A percentile compares a stretch with the other conserved stretches of the same genome.
Conservation (phyloP, 23 red algal species). For the Cyanidiococcus yangmingshanensis region DNA sequence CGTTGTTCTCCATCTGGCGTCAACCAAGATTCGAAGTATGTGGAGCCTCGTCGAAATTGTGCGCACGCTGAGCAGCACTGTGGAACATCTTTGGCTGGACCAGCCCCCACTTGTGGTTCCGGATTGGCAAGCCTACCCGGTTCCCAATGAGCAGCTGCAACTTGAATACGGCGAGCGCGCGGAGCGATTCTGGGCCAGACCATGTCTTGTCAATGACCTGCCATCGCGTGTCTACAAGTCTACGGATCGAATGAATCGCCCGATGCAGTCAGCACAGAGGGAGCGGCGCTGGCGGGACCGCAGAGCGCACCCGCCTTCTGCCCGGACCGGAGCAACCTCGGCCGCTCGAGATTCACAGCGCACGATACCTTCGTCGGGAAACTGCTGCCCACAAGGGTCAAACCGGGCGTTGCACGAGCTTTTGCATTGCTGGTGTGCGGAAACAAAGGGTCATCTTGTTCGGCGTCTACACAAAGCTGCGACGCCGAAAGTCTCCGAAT, state of each 20-base stretch:
- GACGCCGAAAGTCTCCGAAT: neutral
- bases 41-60: constrained; percentile 1
- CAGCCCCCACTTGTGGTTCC: neutral
- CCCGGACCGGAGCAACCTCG: too few relatives aligned
- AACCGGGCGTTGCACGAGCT: too few relatives aligned
- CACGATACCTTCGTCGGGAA: too few relatives aligned
- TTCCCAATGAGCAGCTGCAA: neutral
- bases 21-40: neutral
- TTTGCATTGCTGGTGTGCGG: neutral
- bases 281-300: too few relatives aligned
- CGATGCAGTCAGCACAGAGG: too few relatives aligned
- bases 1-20: neutral
- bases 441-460: neutral
- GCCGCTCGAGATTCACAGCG: too few relatives aligned
- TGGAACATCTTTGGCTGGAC: neutral
- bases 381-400: too few relatives aligned
- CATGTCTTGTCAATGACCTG: too few relatives aligned
- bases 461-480: neutral
- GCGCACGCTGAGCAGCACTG: neutral
- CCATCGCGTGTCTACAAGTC: too few relatives aligned
- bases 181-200: too few relatives aligned
- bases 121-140: neutral
- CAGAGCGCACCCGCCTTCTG: too few relatives aligned
- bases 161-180: neutral
- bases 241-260: too few relatives aligned